Evolutionary conservation across 768 basidiomycete species (phyloP).

Genomic region (Rhizopogon rudus): DNA sequence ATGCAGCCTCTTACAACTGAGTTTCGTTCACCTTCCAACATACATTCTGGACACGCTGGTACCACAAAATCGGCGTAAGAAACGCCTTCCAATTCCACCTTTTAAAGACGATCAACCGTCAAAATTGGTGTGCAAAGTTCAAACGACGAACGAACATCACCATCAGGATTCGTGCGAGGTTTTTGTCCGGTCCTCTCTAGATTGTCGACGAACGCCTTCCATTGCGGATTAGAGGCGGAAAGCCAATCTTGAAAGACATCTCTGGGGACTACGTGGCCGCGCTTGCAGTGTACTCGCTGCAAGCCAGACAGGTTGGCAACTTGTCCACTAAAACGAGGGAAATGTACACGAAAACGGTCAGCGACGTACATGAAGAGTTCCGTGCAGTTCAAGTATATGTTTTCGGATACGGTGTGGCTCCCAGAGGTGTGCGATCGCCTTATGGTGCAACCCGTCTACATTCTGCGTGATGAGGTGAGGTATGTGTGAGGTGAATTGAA

Average conservation of each 20-base stretch:
- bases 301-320: slow-evolving; percentile 9
- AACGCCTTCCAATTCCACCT: slow-evolving; percentile 81
- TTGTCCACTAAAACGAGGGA: neutral
- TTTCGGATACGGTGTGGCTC: slow-evolving; percentile 29
- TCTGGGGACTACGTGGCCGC: slow-evolving; percentile 65
- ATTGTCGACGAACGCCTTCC: slow-evolving; percentile 67
- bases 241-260: slow-evolving; percentile 71
- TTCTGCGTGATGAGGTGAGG: slow-evolving; percentile 76
- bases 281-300: slow-evolving; percentile 73
- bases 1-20: slow-evolving; percentile 43
- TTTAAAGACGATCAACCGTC: neutral
- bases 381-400: slow-evolving; percentile 80
- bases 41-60: slow-evolving; percentile 71
- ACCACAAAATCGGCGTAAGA: slow-evolving; percentile 75
- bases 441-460: slow-evolving; percentile 93
- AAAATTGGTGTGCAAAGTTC: neutral
- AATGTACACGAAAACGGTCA: neutral
- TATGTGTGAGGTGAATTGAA: slow-evolving; percentile 64
- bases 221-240: slow-evolving; percentile 68
- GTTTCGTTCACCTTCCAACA: slow-evolving; percentile 49
- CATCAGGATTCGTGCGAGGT: slow-evolving; percentile 87
- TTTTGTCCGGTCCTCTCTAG: slow-evolving; percentile 51
- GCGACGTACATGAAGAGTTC: slow-evolving; percentile 68
- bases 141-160: slow-evolving; percentile 58
- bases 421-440: slow-evolving; percentile 53